Percentiles rank a stretch among this genome's conserved stretches.
Evolutionary conservation across 2,329 filamentous ascomycete genomes (phyloP).

Genomic region (Fusarium duplospermum): DNA sequence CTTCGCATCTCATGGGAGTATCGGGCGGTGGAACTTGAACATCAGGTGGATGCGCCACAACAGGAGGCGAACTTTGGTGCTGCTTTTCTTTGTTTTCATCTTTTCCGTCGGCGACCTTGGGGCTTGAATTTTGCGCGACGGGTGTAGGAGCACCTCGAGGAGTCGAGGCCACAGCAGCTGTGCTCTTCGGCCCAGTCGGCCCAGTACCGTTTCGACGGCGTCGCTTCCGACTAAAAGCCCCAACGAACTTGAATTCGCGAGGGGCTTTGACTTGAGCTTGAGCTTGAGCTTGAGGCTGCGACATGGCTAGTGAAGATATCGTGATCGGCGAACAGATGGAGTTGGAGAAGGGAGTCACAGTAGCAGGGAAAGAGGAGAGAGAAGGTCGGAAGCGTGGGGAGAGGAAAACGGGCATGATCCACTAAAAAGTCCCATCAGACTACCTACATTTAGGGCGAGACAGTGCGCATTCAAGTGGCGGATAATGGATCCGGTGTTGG

Average conservation of each 20-base stretch:
- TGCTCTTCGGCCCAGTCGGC: not conserved
- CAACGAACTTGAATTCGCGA: constrained; percentile 43
- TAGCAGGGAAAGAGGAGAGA: not conserved
- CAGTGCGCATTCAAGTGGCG: not conserved
- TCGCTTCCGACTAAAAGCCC: constrained; percentile 35
- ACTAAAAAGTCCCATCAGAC: not conserved
- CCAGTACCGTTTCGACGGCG: constrained; percentile 8
- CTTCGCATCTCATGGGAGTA: not conserved
- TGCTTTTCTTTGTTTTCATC: not conserved
- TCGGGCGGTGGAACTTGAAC: not conserved
- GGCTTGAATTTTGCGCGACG: not conserved
- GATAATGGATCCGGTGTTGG: not conserved
- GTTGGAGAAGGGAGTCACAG: not conserved
- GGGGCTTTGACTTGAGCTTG: constrained; percentile 5
- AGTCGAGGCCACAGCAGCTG: not conserved
- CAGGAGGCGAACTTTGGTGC: not conserved
- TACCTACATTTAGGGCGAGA: not conserved
- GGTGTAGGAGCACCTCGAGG: not conserved
- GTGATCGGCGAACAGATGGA: not conserved
- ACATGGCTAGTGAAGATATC: not conserved
- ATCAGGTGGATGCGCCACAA: not conserved
- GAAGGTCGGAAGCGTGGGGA: not conserved
- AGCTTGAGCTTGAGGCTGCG: not conserved
- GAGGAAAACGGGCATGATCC: not conserved
- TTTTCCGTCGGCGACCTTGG: not conserved